Evolutionary conservation across 495 filamentous ascomycete species (phyloP), one percentile per base, ranked within the genome.

Genomic region (Penicillium flavigenum): DNA sequence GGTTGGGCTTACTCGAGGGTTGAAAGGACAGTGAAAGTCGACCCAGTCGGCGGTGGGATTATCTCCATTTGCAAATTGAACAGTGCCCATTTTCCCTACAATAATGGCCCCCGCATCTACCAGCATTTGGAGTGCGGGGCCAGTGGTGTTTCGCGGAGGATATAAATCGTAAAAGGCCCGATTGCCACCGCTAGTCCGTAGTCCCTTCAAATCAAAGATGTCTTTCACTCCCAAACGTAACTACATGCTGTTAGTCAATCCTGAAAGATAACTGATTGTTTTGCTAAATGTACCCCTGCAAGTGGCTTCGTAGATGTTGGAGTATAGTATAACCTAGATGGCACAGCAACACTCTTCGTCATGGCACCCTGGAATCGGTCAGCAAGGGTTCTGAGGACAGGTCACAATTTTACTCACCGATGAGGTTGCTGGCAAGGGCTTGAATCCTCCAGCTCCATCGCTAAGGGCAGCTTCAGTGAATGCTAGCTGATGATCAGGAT

Each of bases 71-170:
- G 76, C 72, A 51, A 82, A 76, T 56, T 82, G 78, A 10, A 66
- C 70, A 0, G 76, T 77, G 26, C 76, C 76, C 36, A 72, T 75
- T 54, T 81, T 81, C 3, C 79, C 79, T 0, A 82, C 71, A 31
- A 81, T 52, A 7, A 80, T 61, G n/a, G 73, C 79, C 16, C 79
- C 79, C 3, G 66, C 61, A 52, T 77, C 65, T 14, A 80, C 56
- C 1, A 82, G 69, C 9, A 61, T 57, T 48, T 76, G 69, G 5
- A 80, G 62, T 17, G 65, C 66, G 12, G 67, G 43, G 11, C 66
- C 72, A 2, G 69, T 79, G 29, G 59, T 47, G 2, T 66, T 72
- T 4, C 60, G 53, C 2, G 65, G 54, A 7, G 67, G 55, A 38
- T 81, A 76, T 1, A 78, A 54, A 14, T 69, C 58, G 26, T 71